phyloP scores from a whole-genome alignment of 176 grass and related monocot species.

The Cenchrus purpureus region DNA sequence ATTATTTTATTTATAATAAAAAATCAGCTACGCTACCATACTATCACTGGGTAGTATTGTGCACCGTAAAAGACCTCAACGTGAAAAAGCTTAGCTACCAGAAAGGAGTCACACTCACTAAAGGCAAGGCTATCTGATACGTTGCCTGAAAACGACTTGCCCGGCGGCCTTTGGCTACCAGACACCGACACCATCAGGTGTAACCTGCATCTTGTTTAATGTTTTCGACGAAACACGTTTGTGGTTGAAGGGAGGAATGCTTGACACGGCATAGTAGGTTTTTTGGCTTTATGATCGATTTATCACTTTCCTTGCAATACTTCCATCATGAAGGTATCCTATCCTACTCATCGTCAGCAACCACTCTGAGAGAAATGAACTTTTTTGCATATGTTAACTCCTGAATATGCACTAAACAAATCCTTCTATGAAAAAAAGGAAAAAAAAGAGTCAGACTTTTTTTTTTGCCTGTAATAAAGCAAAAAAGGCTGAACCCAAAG shows the following conservation, averaged over 20 bases:
- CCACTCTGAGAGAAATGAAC: neutral
- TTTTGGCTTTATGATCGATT: conserved; percentile 16
- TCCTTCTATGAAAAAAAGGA: neutral
- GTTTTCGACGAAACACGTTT: neutral
- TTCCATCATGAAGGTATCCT: neutral
- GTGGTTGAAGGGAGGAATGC: neutral
- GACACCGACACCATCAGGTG: conserved; percentile 39
- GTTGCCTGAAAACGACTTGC: conserved; percentile 38
- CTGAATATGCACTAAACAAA: neutral
- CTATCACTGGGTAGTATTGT: too few species aligned
- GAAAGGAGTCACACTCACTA: conserved; percentile 34
- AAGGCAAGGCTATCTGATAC: conserved; percentile 36
- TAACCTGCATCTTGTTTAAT: neutral
- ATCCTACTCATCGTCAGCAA: conserved; percentile 27
- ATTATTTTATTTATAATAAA: too few species aligned
- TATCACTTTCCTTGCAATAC: conserved; percentile 20
- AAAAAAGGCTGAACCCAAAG: conserved; percentile 1
- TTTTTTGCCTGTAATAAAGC: neutral
- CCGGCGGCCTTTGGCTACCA: neutral
- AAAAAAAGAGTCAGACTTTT: too few species aligned
- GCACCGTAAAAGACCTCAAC: too few species aligned
- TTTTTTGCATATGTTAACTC: neutral
- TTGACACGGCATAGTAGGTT: neutral
- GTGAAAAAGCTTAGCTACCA: conserved; percentile 41
- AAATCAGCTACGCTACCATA: too few species aligned